Percentiles rank a stretch among this genome's conserved stretches.
phyloP scores from a whole-genome alignment of 169 alveolate species.

The Cryptosporidium viatorum region DNA sequence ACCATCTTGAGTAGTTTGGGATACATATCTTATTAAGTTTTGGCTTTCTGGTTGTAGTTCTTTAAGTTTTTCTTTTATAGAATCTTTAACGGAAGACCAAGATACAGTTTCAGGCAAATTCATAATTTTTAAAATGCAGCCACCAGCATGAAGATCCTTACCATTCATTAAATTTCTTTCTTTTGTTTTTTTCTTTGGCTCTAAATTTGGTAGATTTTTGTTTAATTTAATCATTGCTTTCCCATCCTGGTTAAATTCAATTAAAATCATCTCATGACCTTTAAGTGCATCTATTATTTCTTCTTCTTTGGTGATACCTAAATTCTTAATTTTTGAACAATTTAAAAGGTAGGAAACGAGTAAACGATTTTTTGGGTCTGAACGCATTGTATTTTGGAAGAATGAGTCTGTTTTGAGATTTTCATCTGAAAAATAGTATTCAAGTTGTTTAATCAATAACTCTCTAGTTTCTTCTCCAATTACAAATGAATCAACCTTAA shows the following conservation, averaged over 20 bases:
- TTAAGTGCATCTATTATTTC: conserved; percentile 30
- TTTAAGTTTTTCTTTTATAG: conserved; percentile 32
- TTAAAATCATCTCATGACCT: conserved; percentile 39
- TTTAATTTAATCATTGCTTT: conserved; percentile 35
- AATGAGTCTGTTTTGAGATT: conserved; percentile 74
- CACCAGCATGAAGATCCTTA: conserved; percentile 54
- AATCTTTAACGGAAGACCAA: conserved; percentile 48
- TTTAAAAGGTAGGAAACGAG: conserved; percentile 30
- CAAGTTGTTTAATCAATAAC: conserved; percentile 66
- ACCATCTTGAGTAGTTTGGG: conserved; percentile 73
- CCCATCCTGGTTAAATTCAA: conserved; percentile 51
- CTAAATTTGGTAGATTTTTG: conserved; percentile 37
- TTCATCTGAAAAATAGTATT: conserved; percentile 78
- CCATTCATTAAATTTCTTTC: background rate
- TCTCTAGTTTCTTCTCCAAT: conserved; percentile 8
- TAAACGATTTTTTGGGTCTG: conserved; percentile 64
- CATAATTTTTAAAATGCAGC: conserved; percentile 43
- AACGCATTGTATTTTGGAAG: conserved; percentile 74
- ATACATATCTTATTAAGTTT: conserved; percentile 62
- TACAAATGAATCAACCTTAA: background rate
- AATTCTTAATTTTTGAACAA: conserved; percentile 35
- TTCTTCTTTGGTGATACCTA: conserved; percentile 70
- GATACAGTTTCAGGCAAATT: conserved; percentile 52
- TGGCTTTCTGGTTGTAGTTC: conserved; percentile 8
- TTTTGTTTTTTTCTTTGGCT: conserved; percentile 19